Evolutionary conservation across 2,329 filamentous ascomycete genomes (phyloP), one percentile per base, ranked within the genome.

Genomic region (Phyllosticta paracitricarpa): DNA sequence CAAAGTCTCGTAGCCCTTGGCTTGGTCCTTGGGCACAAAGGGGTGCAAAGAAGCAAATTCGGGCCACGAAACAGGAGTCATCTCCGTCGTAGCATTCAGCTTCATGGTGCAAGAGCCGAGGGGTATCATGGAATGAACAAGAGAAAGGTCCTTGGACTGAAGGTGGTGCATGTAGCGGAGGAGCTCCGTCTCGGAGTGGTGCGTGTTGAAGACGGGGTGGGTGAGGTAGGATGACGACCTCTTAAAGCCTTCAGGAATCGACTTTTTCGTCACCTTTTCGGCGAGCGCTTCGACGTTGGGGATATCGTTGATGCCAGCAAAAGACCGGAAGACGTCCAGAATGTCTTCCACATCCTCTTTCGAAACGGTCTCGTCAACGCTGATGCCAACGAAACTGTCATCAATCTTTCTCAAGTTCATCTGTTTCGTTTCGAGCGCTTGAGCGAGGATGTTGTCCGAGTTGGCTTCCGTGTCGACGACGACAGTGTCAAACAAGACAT

Each of bases 61-160:
- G 0, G 86, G 84, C 76, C 86, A 87, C 0, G 89, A 89, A 61
- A 97, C 82, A 7, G 92, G 88, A 17, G 89, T 83, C 93, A 97
- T 97, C 78, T 97, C 91, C 0, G 89, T 89, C 2, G 92, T 94
- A 52, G 89, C 89, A 73, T 97, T 97, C 59, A 97, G 85, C 81
- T 97, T 97, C 93, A 97, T 97, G 14, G 93, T 97, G 80, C 93
- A 97, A 1, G 93, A 97, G 22, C 93, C 93, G 1, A 97, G 83
- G 2, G 93, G 91, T 64, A 97, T 97, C 93, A 97, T 97, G 17
- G 92, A 97, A 77, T 97, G 93, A 2, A 92, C 89, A 4, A 97
- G 81, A 1, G 93, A 97, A 14, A 97, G 79, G 72, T 97, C 93
- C 79, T 96, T 97, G 57, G 91, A 96, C 73, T 96, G 89, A 4